Evolutionary conservation across 2,329 filamentous ascomycete genomes (phyloP).

Genomic region (Aspergillus fijiensis): DNA sequence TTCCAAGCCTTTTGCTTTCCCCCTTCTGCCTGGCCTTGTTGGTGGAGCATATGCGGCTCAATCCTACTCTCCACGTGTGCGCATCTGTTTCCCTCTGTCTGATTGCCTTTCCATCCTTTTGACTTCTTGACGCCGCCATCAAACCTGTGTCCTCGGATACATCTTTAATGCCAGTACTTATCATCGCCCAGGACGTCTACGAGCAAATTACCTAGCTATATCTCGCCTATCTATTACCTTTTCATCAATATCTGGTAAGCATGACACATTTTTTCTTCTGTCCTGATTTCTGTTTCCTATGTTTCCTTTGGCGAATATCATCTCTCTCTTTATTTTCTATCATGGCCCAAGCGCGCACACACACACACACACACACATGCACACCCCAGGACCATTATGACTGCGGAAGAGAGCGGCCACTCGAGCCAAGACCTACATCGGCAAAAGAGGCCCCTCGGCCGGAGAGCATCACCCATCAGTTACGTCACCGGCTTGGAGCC

Average conservation of each 20-base stretch:
- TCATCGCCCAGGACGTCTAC: neutral
- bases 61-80: neutral
- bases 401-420: neutral
- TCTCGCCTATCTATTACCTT: neutral
- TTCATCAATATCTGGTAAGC: slow-evolving; percentile 5
- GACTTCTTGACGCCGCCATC: neutral
- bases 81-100: neutral
- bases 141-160: neutral
- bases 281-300: neutral
- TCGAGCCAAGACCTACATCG: neutral
- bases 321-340: neutral
- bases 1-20: slow-evolving; percentile 10
- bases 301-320: neutral
- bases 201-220: neutral
- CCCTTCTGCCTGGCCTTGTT: neutral
- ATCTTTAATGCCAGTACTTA: neutral
- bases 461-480: neutral
- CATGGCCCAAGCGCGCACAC: neutral
- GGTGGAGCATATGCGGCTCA: neutral
- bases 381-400: neutral
- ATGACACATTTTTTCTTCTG: neutral
- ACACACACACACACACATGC: neutral
- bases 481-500: neutral
- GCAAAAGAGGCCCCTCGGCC: neutral
- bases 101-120: neutral